phyloP scores from a whole-genome alignment of 257 asterid genomes.

The Solanum paucissectum region DNA sequence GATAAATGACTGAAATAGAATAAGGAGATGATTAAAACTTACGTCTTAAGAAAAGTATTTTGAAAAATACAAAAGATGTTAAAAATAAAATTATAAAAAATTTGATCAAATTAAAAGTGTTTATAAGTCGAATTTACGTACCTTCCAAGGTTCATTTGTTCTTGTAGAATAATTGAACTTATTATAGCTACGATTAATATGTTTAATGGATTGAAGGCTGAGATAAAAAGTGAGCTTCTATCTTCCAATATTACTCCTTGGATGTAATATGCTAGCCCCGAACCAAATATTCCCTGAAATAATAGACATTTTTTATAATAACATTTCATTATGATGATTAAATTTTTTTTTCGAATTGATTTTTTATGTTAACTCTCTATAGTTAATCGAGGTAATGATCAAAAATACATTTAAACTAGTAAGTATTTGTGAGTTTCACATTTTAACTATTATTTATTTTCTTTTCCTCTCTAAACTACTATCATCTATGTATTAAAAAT shows the following conservation, averaged over 20 bases:
- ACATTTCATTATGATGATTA: not conserved
- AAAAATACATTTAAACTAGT: not conserved
- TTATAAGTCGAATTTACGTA: slow-evolving; percentile 17
- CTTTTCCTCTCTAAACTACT: not conserved
- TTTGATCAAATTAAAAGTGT: not conserved
- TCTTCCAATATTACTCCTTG: slow-evolving; percentile 78
- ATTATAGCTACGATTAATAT: slow-evolving; percentile 71
- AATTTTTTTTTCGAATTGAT: not conserved
- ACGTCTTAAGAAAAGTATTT: not conserved
- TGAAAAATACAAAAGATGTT: not conserved
- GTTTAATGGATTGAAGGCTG: slow-evolving; percentile 76
- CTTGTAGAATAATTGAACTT: slow-evolving; percentile 67
- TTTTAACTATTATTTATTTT: not conserved
- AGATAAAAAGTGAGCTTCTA: slow-evolving; percentile 80
- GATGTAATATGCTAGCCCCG: slow-evolving; percentile 74
- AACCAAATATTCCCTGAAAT: slow-evolving; percentile 44
- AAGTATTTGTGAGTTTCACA: not conserved
- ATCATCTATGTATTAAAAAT: not conserved
- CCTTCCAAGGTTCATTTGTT: slow-evolving; percentile 70
- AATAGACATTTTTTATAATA: not conserved
- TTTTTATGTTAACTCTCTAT: not conserved
- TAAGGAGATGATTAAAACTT: not conserved
- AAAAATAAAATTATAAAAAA: not conserved
- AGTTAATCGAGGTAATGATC: not conserved
- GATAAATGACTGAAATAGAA: not conserved